Evolutionary conservation across 768 basidiomycete species (phyloP), one percentile per base, ranked within the genome.

Genomic region (Nevesoporus exiguus): DNA sequence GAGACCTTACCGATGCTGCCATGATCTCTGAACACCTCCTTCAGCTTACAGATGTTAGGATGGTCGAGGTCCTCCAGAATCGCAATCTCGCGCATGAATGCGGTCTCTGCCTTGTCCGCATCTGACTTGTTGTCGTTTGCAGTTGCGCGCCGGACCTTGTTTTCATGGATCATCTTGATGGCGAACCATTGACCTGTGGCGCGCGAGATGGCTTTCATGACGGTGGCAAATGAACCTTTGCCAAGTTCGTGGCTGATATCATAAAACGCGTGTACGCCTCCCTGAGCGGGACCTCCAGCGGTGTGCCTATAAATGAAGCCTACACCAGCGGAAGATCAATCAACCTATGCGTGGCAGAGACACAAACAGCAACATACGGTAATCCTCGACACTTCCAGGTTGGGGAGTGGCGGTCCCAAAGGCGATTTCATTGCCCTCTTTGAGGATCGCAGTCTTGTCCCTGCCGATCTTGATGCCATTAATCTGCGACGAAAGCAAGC

Each of bases 191-290:
- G 73, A 11, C 92, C 92, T 11, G 86, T 87, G 21, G 71, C 68
- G 10, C 84, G 81, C 60, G 84, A 79, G 42, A 94, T 75, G 1
- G 90, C 93, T 67, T 88, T 90, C 74, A 86, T 81, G 19, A 98
- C 96, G 10, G 86, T 87, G 5, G 93, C 96, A 66, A 97, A 98
- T 3, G 91, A 85, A 9, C 96, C 96, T 61, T 86, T 87, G 49
- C 96, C 96, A 3, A 98, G 81, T 68, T 90, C 86, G 47, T 74
- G 68, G 30, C 77, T 75, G 36, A 90, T 63, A 57, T 90, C 88
- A 66, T 91, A 91, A 51, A 75, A 72, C 1, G 79, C 79, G 64
- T 85, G 81, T 10, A 91, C 69, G 3, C 84, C 85, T 5, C 74
- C 75, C 21, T 70, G 71, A 0, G 80, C 74, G 14, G 73, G 71